A percentile compares a stretch with the other conserved stretches of the same genome.
Conservation (phyloP, 176 grass and related monocot genomes). For the Carex kokanica region DNA sequence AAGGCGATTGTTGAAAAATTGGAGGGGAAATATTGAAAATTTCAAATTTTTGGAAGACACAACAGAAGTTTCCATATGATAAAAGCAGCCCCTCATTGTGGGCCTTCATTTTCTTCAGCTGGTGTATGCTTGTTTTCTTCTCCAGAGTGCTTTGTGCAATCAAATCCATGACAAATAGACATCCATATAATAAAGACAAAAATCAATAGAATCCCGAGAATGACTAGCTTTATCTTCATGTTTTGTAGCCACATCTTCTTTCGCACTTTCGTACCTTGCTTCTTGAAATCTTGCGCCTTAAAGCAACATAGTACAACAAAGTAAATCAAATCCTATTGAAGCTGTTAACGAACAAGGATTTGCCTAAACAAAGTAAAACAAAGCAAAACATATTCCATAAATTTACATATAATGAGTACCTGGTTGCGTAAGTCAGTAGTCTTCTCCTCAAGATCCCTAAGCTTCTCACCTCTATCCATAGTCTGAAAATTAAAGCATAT, state of each 20-base stretch:
- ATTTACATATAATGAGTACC: constrained; percentile 34
- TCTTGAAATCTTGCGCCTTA: constrained; percentile 91
- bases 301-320: background rate
- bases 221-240: constrained; percentile 87
- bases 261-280: constrained; percentile 72
- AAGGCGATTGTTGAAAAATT: background rate
- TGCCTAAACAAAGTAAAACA: background rate
- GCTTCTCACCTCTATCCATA: constrained; percentile 67
- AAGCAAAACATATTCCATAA: background rate
- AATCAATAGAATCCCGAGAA: constrained; percentile 76
- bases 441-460: constrained; percentile 85
- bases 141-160: constrained; percentile 82
- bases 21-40: background rate
- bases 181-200: constrained; percentile 84
- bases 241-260: constrained; percentile 91
- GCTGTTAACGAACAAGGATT: background rate
- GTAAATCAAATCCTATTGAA: background rate
- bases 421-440: constrained; percentile 66
- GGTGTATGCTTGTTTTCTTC: constrained; percentile 24
- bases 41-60: background rate
- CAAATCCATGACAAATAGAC: constrained; percentile 86
- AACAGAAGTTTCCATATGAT: background rate
- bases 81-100: background rate
- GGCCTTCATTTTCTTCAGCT: constrained; percentile 18
- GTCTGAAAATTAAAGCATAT: constrained; percentile 44